These are phyloP conservation scores for Chalciporus pseudorubinellus DNA, from an alignment of 768 basidiomycete genomes.

Conservation along the genomic window DNA sequence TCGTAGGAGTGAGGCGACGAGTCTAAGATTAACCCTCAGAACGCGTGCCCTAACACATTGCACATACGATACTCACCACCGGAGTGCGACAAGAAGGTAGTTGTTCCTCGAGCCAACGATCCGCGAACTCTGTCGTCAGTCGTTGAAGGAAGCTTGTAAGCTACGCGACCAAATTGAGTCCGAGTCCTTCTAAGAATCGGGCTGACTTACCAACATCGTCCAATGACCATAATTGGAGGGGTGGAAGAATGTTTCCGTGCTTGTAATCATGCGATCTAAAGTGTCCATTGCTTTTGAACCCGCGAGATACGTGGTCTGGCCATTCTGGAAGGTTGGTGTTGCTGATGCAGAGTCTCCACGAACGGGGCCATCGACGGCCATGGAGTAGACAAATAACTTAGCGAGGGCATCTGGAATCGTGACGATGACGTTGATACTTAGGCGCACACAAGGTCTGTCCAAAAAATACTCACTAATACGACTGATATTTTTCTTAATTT, in stretches of 20 bases:
- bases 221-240: conserved; percentile 89
- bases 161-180: conserved; percentile 35
- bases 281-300: conserved; percentile 89
- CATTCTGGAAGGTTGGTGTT: conserved; percentile 64
- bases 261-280: conserved; percentile 83
- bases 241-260: conserved; percentile 93
- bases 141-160: conserved; percentile 82
- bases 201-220: conserved; percentile 43
- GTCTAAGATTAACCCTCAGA: conserved; percentile 38
- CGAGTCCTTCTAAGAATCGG: not conserved
- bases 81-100: conserved; percentile 77
- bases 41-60: not conserved
- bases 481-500: conserved; percentile 69
- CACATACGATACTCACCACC: conserved; percentile 36
- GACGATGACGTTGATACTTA: not conserved
- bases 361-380: conserved; percentile 74
- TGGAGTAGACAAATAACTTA: conserved; percentile 84
- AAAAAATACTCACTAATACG: conserved; percentile 47
- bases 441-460: not conserved
- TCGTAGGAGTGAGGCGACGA: conserved; percentile 74
- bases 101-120: conserved; percentile 79
- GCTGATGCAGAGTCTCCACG: conserved; percentile 46
- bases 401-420: conserved; percentile 63
- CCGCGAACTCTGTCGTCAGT: conserved; percentile 71
- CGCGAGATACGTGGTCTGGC: conserved; percentile 58